A percentile compares a stretch with the other conserved stretches of the same genome.
phyloP scores from a whole-genome alignment of 2,329 filamentous ascomycete species.

The Pochonia chlamydosporia region DNA sequence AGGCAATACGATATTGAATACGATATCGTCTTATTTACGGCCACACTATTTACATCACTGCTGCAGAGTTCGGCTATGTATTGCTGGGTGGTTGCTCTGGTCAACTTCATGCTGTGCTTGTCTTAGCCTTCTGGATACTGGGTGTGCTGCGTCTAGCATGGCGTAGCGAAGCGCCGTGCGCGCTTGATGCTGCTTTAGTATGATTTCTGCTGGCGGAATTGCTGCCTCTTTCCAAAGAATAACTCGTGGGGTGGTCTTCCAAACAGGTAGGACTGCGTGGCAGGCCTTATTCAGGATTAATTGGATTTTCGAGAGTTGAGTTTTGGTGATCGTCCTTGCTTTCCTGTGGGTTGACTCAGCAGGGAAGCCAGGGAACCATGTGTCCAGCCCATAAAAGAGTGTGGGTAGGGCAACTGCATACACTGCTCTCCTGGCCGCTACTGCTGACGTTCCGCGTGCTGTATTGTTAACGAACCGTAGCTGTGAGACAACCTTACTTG shows the following conservation, averaged over 20 bases:
- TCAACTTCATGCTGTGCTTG: not conserved
- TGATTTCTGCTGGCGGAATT: not conserved
- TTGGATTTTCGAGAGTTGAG: not conserved
- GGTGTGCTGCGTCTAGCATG: not conserved
- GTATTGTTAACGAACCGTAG: too few species aligned
- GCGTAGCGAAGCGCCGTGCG: not conserved
- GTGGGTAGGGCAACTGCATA: not conserved
- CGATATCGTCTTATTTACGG: too few species aligned
- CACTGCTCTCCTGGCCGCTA: not conserved
- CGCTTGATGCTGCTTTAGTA: not conserved
- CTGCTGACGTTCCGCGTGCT: not conserved
- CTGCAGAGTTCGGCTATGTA: not conserved
- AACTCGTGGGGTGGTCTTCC: not conserved
- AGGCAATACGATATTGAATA: too few species aligned
- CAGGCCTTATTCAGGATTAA: not conserved
- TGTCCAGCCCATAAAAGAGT: not conserved
- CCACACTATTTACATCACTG: too few species aligned
- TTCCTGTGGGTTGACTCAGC: not conserved
- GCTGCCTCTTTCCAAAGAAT: not conserved
- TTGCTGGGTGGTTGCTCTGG: not conserved
- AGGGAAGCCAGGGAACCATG: not conserved
- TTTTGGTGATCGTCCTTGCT: not conserved
- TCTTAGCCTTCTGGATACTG: not conserved
- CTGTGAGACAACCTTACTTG: too few species aligned
- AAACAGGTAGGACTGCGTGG: not conserved